Evolutionary conservation across 441 rosid genomes (phyloP).

Genomic region (Croton laevigatus): DNA sequence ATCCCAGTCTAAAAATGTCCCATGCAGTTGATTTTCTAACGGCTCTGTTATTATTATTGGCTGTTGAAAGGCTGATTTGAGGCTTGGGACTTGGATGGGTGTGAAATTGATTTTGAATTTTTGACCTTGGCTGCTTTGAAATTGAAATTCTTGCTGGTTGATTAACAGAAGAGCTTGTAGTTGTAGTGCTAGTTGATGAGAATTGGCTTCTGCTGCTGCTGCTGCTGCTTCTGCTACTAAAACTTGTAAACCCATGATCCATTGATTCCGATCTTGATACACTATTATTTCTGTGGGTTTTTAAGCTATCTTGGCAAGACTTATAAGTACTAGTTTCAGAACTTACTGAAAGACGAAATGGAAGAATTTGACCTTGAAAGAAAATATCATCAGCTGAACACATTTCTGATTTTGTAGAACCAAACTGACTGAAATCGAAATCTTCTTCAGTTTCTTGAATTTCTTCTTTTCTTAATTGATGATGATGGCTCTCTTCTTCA

Average conservation of each 20-base stretch:
- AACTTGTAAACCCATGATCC: constrained; percentile 43
- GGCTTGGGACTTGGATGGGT: constrained; percentile 73
- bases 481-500: constrained; percentile 18
- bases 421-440: constrained; percentile 60
- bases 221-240: constrained; percentile 50
- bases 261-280: constrained; percentile 61
- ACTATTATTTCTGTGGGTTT: constrained; percentile 20
- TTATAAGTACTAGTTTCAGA: constrained; percentile 37
- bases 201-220: constrained; percentile 45
- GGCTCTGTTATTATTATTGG: constrained; percentile 22
- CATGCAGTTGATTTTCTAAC: constrained; percentile 48
- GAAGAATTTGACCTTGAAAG: constrained; percentile 76
- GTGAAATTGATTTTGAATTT: constrained; percentile 39
- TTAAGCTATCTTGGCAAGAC: constrained; percentile 11
- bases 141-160: constrained; percentile 22
- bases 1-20: constrained; percentile 62
- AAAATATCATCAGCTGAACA: constrained; percentile 86
- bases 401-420: constrained; percentile 50
- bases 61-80: constrained; percentile 48
- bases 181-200: constrained; percentile 31
- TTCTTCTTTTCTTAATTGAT: constrained; percentile 14
- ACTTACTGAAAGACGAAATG: constrained; percentile 61
- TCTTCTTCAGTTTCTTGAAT: constrained; percentile 34
- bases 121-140: constrained; percentile 17
- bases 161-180: constrained; percentile 5